Base-by-base conservation (phyloP, 192 early-diverging fungal species). In the Backusella macrospora region DNA sequence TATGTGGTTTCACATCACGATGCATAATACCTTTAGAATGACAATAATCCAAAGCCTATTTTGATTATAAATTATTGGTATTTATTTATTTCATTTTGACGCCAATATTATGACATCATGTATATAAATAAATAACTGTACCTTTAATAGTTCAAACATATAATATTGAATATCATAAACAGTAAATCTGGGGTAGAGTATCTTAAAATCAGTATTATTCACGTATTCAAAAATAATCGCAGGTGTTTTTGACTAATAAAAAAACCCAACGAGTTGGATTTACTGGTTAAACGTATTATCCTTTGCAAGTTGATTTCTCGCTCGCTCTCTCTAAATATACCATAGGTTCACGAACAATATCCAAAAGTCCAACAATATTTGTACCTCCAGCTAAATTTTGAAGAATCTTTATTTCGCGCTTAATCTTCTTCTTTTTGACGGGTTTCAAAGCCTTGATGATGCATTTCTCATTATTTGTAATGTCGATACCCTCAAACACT, bases 371-470 rank as follows among this genome's bases (percentile, higher is more conserved):
- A 76, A 99, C 88, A 44, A 99, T 89, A 80, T 99, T 99, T 26
- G 92, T 90, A 6, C 98, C 98, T 34, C 98, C 98, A 40, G 92
- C 90, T 46, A 99, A 86, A 79, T 98, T 99, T 81, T 98, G 96
- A 73, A 99, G 88, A 68, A 99, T 99, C 81, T 98, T 98, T 81
- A 99, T 97, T 83, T 99, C 98, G 52, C 98, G 89, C 90, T 98
- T 98, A 80, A 99, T 99, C 89, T 99, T 99, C 92, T 98, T 98
- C 90, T 99, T 99, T 87, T 99, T 99, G 78, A 99, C 96, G 3
- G 98, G 98, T 86, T 99, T 99, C 65, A 99, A 85, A 14, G 97
- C 96, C 86, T 99, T 99, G 89, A 99, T 98, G 74, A 96, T 94
- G 83, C 98, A 98, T 77, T 95, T 90, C 66, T 88, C 84, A 64